A percentile compares a stretch with the other conserved stretches of the same genome.
phyloP scores from a whole-genome alignment of 179 eudicot species.

The Vitellaria paradoxa region DNA sequence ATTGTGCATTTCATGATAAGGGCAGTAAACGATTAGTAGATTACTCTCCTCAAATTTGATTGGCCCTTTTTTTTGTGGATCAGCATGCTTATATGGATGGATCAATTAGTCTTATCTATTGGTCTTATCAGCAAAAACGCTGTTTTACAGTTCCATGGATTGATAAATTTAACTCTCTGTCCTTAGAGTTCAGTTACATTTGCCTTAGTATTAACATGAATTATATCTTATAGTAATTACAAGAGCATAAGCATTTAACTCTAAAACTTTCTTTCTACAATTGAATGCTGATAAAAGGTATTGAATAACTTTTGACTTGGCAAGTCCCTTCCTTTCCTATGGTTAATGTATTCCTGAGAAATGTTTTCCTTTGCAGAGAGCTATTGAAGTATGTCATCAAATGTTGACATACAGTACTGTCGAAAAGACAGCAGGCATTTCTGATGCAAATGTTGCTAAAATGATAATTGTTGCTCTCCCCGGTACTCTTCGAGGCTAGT shows the following conservation, averaged over 20 bases:
- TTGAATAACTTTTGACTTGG: neutral
- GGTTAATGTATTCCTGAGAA: neutral
- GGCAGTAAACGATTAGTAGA: neutral
- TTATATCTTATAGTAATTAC: neutral
- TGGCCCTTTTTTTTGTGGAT: neutral
- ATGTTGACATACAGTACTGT: too few relatives aligned
- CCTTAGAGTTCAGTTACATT: neutral
- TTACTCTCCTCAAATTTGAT: neutral
- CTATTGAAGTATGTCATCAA: slow-evolving; percentile 48
- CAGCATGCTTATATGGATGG: neutral
- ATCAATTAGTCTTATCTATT: neutral
- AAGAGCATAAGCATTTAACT: neutral
- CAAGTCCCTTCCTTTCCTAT: neutral
- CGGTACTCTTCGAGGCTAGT: too few relatives aligned
- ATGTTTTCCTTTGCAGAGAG: slow-evolving; percentile 55
- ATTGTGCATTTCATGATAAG: neutral
- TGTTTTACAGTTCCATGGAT: neutral
- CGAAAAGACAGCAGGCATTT: too few relatives aligned
- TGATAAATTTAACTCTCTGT: neutral
- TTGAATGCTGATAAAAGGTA: neutral
- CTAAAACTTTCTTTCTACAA: neutral
- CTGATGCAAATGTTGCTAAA: too few relatives aligned
- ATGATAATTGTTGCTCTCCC: too few relatives aligned
- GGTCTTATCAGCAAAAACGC: neutral
- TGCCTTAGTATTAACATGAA: slow-evolving; percentile 1